Percentiles rank a stretch among this genome's conserved stretches.
phyloP scores from a whole-genome alignment of 352 stramenopile species.

The Globisporangium nagaii region DNA sequence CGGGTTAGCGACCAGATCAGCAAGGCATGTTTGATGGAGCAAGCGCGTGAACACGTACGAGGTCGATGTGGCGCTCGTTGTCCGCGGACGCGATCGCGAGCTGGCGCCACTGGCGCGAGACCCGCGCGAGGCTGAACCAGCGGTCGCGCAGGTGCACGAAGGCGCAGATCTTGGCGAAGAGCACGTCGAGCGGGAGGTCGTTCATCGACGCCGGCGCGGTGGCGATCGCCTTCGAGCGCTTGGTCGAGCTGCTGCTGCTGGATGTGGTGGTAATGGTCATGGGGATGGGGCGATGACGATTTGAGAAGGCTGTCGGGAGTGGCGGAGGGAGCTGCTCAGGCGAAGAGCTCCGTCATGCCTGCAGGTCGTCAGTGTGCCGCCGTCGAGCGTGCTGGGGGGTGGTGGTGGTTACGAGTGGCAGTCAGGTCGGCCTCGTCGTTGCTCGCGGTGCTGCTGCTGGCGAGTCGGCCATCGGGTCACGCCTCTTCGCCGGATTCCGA shows the following conservation, averaged over 20 bases:
- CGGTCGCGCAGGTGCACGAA: constrained; percentile 59
- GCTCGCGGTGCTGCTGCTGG: too few species aligned
- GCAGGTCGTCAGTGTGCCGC: neutral
- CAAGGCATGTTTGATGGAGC: neutral
- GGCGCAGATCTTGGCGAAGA: constrained; percentile 35
- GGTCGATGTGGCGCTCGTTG: constrained; percentile 36
- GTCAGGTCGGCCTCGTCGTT: too few species aligned
- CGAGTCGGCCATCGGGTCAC: neutral
- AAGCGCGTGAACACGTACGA: constrained; percentile 28
- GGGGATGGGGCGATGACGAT: neutral
- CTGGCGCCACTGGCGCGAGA: constrained; percentile 50
- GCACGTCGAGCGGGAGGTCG: constrained; percentile 36
- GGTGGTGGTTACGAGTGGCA: neutral
- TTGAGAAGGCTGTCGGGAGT: too few species aligned
- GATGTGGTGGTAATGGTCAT: neutral
- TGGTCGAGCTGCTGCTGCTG: neutral
- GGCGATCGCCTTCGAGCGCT: neutral
- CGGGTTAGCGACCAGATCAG: too few species aligned
- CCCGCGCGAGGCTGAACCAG: constrained; percentile 39
- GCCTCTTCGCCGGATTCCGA: neutral
- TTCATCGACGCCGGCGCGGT: constrained; percentile 16
- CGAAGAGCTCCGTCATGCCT: constrained; percentile 3
- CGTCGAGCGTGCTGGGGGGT: neutral
- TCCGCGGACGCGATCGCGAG: constrained; percentile 59
- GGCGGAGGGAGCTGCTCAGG: neutral